Conservation (phyloP, 257 asterid genomes). For the Thymus quinquecostatus region DNA sequence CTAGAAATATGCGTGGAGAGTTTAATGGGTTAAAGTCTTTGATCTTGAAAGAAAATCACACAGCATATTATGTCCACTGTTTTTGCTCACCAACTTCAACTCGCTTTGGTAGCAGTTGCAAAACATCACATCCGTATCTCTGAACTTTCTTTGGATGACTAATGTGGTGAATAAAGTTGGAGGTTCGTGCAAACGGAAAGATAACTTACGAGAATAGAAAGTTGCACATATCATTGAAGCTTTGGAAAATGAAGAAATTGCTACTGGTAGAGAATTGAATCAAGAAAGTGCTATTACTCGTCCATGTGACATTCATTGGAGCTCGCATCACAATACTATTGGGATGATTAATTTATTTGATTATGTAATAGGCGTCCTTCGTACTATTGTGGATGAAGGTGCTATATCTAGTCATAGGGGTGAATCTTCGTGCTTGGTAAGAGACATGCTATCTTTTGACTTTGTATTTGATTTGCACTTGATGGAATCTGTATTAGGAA, state of each 20-base stretch:
- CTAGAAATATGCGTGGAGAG: too few relatives aligned
- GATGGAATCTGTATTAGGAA: background rate
- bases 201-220: background rate
- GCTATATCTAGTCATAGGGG: background rate
- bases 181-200: background rate
- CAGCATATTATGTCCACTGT: background rate
- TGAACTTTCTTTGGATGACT: background rate
- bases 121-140: background rate
- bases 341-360: background rate
- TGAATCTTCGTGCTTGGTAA: conserved; percentile 3
- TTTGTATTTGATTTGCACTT: conserved; percentile 18
- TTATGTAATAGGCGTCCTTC: background rate
- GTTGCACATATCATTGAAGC: conserved; percentile 1
- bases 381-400: background rate
- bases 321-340: background rate
- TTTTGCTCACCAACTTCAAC: background rate
- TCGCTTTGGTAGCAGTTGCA: background rate
- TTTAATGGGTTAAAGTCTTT: background rate
- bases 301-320: background rate
- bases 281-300: background rate
- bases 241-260: conserved; percentile 1
- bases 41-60: background rate
- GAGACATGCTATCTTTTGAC: conserved; percentile 13
- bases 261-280: background rate
- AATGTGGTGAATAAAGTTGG: background rate